A percentile compares a stretch with the other conserved stretches of the same genome.
Conservation (phyloP, 2,329 filamentous ascomycete genomes). For the Cytospora chrysosperma region DNA sequence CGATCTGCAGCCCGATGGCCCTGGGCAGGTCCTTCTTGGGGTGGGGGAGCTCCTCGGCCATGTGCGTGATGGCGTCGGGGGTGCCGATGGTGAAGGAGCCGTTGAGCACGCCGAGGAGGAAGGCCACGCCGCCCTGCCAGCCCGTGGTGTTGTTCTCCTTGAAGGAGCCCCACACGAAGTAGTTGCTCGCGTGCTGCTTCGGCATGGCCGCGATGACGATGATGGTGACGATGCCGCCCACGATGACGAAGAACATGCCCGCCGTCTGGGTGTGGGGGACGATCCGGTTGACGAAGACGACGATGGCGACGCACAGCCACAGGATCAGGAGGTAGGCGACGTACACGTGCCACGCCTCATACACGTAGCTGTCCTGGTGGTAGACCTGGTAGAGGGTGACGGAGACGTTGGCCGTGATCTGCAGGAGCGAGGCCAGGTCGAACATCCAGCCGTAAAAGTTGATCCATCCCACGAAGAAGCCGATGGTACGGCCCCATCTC, state of each 20-base stretch:
- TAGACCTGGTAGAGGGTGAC: slow-evolving; percentile 62
- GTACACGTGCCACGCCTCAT: slow-evolving; percentile 59
- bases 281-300: slow-evolving; percentile 57
- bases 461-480: slow-evolving; percentile 48
- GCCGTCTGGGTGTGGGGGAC: slow-evolving; percentile 52
- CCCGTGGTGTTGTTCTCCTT: slow-evolving; percentile 50
- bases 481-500: slow-evolving; percentile 51
- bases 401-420: slow-evolving; percentile 58
- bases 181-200: slow-evolving; percentile 45
- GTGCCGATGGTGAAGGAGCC: slow-evolving; percentile 66
- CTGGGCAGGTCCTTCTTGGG: slow-evolving; percentile 49
- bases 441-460: slow-evolving; percentile 64
- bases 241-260: slow-evolving; percentile 55
- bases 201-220: slow-evolving; percentile 56
- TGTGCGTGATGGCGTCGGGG: slow-evolving; percentile 61
- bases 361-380: slow-evolving; percentile 50
- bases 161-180: slow-evolving; percentile 54
- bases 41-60: slow-evolving; percentile 58
- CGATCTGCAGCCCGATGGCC: slow-evolving; percentile 49
- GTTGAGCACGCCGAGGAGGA: slow-evolving; percentile 64
- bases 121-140: slow-evolving; percentile 60
- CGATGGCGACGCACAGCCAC: slow-evolving; percentile 50
- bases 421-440: slow-evolving; percentile 57
- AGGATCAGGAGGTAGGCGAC: slow-evolving; percentile 56
- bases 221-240: slow-evolving; percentile 52